Evolutionary conservation across 2,329 filamentous ascomycete genomes (phyloP).

Genomic region (Claviceps purpurea): DNA sequence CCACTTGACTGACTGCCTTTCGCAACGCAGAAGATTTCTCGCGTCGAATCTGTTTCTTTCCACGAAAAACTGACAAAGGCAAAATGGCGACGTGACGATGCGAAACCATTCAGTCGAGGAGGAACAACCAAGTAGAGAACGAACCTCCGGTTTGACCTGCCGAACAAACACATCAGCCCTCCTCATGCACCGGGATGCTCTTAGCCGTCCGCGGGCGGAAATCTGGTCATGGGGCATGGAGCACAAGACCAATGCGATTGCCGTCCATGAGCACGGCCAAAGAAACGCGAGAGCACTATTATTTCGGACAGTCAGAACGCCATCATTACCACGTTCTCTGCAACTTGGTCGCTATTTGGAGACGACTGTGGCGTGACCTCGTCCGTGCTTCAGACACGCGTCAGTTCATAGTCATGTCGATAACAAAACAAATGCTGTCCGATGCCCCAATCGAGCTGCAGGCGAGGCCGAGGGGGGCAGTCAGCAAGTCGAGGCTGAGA

Average conservation of each 20-base stretch:
- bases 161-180: neutral
- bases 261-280: neutral
- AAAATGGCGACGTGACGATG: neutral
- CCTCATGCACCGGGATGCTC: conserved; percentile 1
- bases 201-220: conserved; percentile 4
- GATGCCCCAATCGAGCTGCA: neutral
- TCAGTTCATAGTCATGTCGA: neutral
- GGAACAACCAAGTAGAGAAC: neutral
- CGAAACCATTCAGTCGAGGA: neutral
- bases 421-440: neutral
- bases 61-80: neutral
- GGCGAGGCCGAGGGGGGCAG: neutral
- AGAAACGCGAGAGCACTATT: neutral
- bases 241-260: neutral
- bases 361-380: neutral
- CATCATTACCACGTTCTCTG: no score
- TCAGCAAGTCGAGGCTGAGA: no score
- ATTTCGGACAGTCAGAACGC: neutral
- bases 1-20: neutral
- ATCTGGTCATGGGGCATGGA: neutral
- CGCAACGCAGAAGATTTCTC: neutral
- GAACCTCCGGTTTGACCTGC: neutral
- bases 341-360: neutral
- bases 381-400: neutral
- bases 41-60: neutral